A percentile compares a stretch with the other conserved stretches of the same genome.
These are phyloP conservation scores for Glycyrrhiza uralensis DNA, from an alignment of 306 rosid species.

Conservation along the genomic window DNA sequence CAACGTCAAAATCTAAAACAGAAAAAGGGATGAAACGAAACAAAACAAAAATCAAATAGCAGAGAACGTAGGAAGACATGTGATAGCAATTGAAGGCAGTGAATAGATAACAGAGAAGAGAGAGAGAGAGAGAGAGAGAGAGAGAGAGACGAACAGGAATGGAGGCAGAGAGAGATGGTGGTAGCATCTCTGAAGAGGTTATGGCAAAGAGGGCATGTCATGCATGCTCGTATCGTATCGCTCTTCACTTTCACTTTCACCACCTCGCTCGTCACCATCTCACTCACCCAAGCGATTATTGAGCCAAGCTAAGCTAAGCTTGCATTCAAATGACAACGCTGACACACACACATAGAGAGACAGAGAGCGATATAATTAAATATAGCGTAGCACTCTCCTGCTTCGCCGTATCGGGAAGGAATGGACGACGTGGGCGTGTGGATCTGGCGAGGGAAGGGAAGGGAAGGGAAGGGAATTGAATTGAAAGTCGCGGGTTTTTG, in stretches of 20 bases:
- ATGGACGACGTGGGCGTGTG: conserved; percentile 3
- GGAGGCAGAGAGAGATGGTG: conserved; percentile 86
- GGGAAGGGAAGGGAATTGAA: no score
- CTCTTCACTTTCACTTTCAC: conserved; percentile 55
- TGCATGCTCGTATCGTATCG: conserved; percentile 66
- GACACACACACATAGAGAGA: not conserved
- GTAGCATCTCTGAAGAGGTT: conserved; percentile 77
- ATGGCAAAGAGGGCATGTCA: conserved; percentile 93
- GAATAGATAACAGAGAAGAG: not conserved
- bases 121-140: conserved; percentile 1
- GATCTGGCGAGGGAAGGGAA: conserved; percentile 54
- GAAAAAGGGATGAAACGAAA: not conserved
- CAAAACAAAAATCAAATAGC: not conserved
- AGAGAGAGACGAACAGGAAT: conserved; percentile 60
- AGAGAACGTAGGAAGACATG: not conserved
- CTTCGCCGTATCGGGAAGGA: no score
- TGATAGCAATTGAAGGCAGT: no score
- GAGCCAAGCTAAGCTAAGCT: no score
- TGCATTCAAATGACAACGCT: conserved; percentile 26
- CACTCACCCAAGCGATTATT: not conserved
- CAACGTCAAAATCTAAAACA: not conserved
- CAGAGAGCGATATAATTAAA: not conserved
- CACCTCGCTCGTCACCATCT: not conserved
- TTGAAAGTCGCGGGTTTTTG: conserved; percentile 19
- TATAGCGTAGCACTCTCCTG: not conserved